phyloP scores from a whole-genome alignment of 164 flowering plant species.

The Malania oleifera region DNA sequence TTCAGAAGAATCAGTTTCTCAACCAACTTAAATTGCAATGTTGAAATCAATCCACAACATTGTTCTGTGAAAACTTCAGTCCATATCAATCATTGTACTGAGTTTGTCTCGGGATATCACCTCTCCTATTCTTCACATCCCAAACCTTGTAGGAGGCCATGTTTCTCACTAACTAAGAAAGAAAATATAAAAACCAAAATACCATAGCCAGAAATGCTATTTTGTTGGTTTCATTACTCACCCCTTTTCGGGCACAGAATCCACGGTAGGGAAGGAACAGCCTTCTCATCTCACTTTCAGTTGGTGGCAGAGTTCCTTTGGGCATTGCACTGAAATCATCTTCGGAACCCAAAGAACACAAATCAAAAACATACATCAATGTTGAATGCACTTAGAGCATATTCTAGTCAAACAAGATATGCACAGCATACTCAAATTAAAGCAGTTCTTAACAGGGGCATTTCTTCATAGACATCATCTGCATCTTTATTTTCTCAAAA shows the following conservation, averaged over 20 bases:
- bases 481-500: background rate
- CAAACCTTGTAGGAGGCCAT: too few relatives aligned
- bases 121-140: too few relatives aligned
- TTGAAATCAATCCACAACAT: background rate
- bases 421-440: too few relatives aligned
- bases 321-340: constrained; percentile 11
- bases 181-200: too few relatives aligned
- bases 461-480: constrained; percentile 1
- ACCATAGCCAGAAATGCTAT: too few relatives aligned
- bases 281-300: constrained; percentile 29
- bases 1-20: background rate
- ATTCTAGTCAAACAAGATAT: too few relatives aligned
- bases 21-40: background rate
- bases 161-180: too few relatives aligned
- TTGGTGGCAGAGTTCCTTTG: constrained; percentile 24
- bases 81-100: too few relatives aligned
- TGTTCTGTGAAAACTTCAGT: too few relatives aligned
- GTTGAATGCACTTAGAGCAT: too few relatives aligned
- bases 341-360: constrained; percentile 4
- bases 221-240: constrained; percentile 18
- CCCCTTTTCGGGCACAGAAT: constrained; percentile 58
- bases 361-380: background rate
- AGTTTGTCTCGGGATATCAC: too few relatives aligned
- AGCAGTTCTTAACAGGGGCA: background rate
- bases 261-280: constrained; percentile 41